Evolutionary conservation across 1,284 basidiomycete species (phyloP), one percentile per base, ranked within the genome.

Genomic region (Sutorius eximius): DNA sequence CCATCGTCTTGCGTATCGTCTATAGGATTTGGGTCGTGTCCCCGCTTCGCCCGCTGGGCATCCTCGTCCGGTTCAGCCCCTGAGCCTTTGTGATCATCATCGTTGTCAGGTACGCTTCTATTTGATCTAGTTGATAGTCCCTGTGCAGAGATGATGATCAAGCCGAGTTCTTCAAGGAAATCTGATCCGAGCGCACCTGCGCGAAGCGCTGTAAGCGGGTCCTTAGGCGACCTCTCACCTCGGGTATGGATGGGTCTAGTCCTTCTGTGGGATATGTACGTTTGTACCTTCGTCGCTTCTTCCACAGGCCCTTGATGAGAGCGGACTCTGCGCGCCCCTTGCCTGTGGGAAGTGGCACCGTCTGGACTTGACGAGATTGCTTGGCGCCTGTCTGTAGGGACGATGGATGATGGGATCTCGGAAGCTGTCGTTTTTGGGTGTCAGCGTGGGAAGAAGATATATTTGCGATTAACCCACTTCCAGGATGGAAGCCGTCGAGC

Each of bases 401-500:
- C 12, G 52, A 34, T 22, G 53, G 49, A 15, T 6, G 49, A 20
- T 57, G 53, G 8, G 54, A 45, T 32, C 57, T 55, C 4, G 65
- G 62, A 7, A 67, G 54, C 68, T 67, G 34, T 29, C 1, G 12
- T 42, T 12, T 40, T 40, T 11, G 36, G 8, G n/a, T 20, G 5
- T 64, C 34, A 49, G 36, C 22, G 18, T n/a, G 42, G 2, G 27
- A 48, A 45, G 29, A 27, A 8, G 3, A 2, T 16, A 9, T n/a
- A 41, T 13, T 10, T 15, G 20, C 5, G 2, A 15, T 16, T 4
- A 8, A 48, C 63, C 49, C 11, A 62, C 65, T 49, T 65, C 64
- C 3, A 58, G 45, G 45, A 70, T 63, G 18, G 66, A 68, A 2
- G 55, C 55, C 4, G 56, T n/a, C 16, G 58, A 6, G 30, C 60